These are phyloP conservation scores for Dillenia suffruticosa DNA, from an alignment of 164 flowering plant species.

Conservation along the genomic window DNA sequence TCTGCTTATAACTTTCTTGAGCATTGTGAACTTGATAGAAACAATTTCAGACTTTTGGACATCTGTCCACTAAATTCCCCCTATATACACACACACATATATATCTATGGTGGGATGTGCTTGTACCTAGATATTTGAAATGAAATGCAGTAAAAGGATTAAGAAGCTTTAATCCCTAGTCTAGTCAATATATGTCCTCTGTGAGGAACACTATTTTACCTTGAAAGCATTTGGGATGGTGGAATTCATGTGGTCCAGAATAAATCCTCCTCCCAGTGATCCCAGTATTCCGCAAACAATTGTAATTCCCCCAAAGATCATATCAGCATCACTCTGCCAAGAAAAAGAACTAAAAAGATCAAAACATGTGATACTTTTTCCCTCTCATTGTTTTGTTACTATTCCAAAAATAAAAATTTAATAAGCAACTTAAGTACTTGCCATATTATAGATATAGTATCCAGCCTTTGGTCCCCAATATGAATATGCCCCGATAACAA, in stretches of 20 bases:
- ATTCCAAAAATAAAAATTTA: neutral
- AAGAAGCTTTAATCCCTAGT: too few relatives aligned
- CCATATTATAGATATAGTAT: constrained; percentile 86
- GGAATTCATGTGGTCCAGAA: constrained; percentile 62
- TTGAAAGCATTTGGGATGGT: constrained; percentile 87
- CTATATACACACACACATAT: too few relatives aligned
- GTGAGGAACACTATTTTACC: constrained; percentile 28
- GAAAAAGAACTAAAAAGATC: neutral
- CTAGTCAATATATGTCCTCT: neutral
- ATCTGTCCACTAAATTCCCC: too few relatives aligned
- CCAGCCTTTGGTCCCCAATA: constrained; percentile 99
- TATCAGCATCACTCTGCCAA: constrained; percentile 70
- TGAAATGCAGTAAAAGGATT: too few relatives aligned
- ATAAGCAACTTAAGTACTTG: constrained; percentile 16
- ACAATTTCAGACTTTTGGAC: too few relatives aligned
- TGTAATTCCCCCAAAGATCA: constrained; percentile 84
- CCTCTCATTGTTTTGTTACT: neutral
- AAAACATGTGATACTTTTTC: neutral
- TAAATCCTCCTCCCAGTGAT: constrained; percentile 71
- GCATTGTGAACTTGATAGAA: too few relatives aligned
- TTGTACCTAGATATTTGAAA: too few relatives aligned
- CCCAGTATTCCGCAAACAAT: constrained; percentile 83
- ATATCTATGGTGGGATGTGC: too few relatives aligned
- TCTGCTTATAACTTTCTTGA: too few relatives aligned
- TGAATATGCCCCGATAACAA: constrained; percentile 96